Base-by-base conservation (phyloP, 2,329 filamentous ascomycete genomes). In the Graphium sp. region DNA sequence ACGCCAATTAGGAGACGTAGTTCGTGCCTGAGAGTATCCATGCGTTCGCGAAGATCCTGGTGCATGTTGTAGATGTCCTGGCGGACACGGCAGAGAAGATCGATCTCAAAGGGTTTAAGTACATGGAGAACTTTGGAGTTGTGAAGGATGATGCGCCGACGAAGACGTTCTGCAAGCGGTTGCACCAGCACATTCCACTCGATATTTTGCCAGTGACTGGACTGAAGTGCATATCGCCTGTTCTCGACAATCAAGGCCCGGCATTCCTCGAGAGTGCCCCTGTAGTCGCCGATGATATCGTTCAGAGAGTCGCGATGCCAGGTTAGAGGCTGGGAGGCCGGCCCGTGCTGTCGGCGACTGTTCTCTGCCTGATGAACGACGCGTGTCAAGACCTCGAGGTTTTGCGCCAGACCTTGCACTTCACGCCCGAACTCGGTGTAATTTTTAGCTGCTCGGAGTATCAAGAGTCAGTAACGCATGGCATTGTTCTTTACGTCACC, bases 151-250 rank as follows among this genome's bases (percentile, higher is more conserved):
- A 53, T 47, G 6, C 42, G 39, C 18, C 39, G 34, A 5, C 48
- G 45, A 6, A 53, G 36, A 15, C 41, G 39, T 13, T 52, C 47
- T 15, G 42, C 49, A 10, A 26, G 35, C 2, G 48, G 47, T 26
- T 49, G 45, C 5, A 51, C 46, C 10, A 51, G 37, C 1, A 46
- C 36, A 33, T 53, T 53, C 48, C 48, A 53, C 31, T 49, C 45
- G 14, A 53, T 37, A 33, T 47, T 53, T 14, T 39, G 39, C 11
- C 49, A 17, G 10, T 48, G 41, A 7, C 26, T 29, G 18, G 29
- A 39, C 42, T 17, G 32, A 35, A 9, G 39, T 35, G 7, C 28
- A 32, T 48, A 52, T 4, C 43, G 44, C 9, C 34, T 29, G 26
- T 53, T 53, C 2, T 38, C 37, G 9, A 24, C 28, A 15, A 53